Evolutionary conservation across 345 rosid genomes (phyloP), one percentile per base, ranked within the genome.

Genomic region (Moringa oleifera): DNA sequence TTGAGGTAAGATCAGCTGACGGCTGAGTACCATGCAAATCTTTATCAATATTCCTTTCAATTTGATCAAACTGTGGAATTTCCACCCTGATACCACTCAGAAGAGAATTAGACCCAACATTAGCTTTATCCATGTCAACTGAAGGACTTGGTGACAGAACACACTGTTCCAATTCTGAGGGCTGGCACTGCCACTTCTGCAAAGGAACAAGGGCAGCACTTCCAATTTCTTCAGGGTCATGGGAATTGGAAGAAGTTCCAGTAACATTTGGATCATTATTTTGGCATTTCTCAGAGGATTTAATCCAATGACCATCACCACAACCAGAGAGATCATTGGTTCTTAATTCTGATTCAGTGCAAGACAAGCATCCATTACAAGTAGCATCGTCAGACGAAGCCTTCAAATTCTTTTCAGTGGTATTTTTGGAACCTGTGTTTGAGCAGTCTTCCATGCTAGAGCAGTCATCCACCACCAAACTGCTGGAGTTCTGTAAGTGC

Each of bases 1-100:
- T 86, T 79, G 76, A 75, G 67, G 79, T 68, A 73, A 82, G 66
- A 66, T 78, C 86, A 65, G 72, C 63, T 72, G 89, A 68, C 23
- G 64, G 86, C 18, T 69, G 84, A 52, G 71, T 64, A 55, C 69
- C 59, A 53, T 67, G 73, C 2, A 21, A 65, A 60, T 73, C 81
- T 55, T 64, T 41, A 46, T 69, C 73, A 45, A 6, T 68, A 63
- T 74, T 71, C 57, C 68, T 71, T 25, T 73, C 89, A 65, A 52
- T 57, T 54, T 66, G 81, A 63, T 76, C 68, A 63, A 62, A 64
- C 23, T 77, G 23, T 45, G 96, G 90, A 80, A 89, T 74, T 69
- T 89, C 86, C 65, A 85, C 79, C 23, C 74, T 76, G 49, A 79
- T 71, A 63, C 65, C 83, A 70, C 83, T 75, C 64, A 49, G 24